Evolutionary conservation across 2,329 filamentous ascomycete genomes (phyloP), one percentile per base, ranked within the genome.

Genomic region (Exophiala sp.): DNA sequence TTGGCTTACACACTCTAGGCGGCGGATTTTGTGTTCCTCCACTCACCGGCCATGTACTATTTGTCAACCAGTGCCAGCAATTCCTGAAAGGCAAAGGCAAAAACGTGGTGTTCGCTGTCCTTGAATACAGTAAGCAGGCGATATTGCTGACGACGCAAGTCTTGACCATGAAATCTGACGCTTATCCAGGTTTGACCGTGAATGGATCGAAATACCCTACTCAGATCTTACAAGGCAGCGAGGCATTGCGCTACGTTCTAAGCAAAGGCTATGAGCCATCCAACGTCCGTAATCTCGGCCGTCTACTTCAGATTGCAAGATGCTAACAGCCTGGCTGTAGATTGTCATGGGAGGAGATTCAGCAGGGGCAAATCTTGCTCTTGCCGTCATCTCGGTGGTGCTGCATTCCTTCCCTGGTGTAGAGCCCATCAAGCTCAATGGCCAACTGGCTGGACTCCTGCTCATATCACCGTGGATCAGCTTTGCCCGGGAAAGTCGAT

Each of bases 281-380:
- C 10, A 39, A 53, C 46, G 50, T 35, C 30, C 24, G 6, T 39
- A 3, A 24, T 10, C 6, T 5, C 5, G 5, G 24, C 10, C 24
- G 24, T 5, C 24, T 10, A 27, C 10, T 5, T 5, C 10, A 10
- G 24, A 27, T 5, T 27, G 24, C 24, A 10, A 27, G 24, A 27
- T 27, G 3, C 29, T 37, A 9, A 53, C 27, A 16, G 42, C 14
- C n/a, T 18, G n/a, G n/a, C n/a, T 14, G 18, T n/a, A 57, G 43
- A 37, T 58, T 13, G 27, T 55, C 14, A 24, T 58, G 32, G 53
- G 45, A 2, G 56, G 56, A 11, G 56, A 58, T 39, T 52, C 45
- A 3, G 43, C 43, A 6, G 56, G 56, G 5, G 56, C 35, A 3
- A 53, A 55, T 48, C 32, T 56, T 9, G 34, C 48, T 7, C 30